Conservation (phyloP, 129 eudicot genomes). For the Gnaphalium uliginosum region DNA sequence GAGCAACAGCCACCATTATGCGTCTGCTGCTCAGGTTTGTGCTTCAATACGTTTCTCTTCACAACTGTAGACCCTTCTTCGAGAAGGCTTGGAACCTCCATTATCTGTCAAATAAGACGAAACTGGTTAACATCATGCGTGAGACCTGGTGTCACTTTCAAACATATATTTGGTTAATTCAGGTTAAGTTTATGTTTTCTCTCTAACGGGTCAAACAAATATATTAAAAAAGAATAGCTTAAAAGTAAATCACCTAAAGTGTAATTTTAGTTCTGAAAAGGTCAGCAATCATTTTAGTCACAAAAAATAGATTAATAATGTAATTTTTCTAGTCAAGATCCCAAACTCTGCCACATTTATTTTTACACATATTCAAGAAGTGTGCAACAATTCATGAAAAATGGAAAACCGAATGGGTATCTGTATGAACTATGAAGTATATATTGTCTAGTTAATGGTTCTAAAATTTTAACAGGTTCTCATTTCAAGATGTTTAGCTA, state of each 20-base stretch:
- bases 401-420: not conserved
- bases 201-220: not conserved
- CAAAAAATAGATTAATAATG: not conserved
- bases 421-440: not conserved
- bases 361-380: not conserved
- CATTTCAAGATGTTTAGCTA: not conserved
- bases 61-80: constrained; percentile 85
- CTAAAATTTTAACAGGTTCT: not conserved
- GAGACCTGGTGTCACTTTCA: not conserved
- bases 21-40: constrained; percentile 62
- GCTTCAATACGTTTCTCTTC: constrained; percentile 74
- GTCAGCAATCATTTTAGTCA: not conserved
- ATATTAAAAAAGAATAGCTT: not conserved
- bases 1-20: constrained; percentile 63
- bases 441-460: not conserved
- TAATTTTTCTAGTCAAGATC: not conserved
- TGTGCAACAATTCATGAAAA: not conserved
- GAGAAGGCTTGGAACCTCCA: constrained; percentile 87
- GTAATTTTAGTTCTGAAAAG: not conserved
- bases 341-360: not conserved
- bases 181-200: not conserved
- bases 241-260: not conserved
- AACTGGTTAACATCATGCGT: not conserved
- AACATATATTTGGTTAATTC: not conserved
- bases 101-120: constrained; percentile 50